Evolutionary conservation across 2,329 filamentous ascomycete genomes (phyloP).

Genomic region (Metarhizium sp.): DNA sequence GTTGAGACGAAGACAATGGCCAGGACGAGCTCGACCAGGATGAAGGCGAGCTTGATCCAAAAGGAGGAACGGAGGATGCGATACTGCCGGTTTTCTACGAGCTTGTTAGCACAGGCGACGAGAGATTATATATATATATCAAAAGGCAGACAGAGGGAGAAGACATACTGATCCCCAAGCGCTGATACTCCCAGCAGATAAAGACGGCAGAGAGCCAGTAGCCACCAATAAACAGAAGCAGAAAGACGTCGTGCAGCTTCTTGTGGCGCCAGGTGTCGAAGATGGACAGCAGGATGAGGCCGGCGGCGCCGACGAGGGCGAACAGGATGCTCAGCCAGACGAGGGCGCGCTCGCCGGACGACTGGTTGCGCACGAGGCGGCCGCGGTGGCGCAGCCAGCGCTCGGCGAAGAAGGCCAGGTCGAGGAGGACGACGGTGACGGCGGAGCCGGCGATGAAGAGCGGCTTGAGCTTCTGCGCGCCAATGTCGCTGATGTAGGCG

Average conservation of each 20-base stretch:
- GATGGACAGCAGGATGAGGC: constrained; percentile 73
- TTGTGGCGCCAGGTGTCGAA: constrained; percentile 72
- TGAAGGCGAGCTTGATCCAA: constrained; percentile 78
- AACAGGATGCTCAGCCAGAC: constrained; percentile 53
- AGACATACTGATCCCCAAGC: constrained; percentile 60
- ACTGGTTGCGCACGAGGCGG: constrained; percentile 65
- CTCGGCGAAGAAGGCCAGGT: constrained; percentile 71
- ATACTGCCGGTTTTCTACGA: constrained; percentile 60
- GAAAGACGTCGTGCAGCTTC: constrained; percentile 62
- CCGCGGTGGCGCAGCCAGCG: constrained; percentile 77
- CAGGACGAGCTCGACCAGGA: constrained; percentile 68
- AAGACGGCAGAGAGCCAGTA: constrained; percentile 82
- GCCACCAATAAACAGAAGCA: constrained; percentile 75
- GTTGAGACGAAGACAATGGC: constrained; percentile 62
- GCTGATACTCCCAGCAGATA: constrained; percentile 83
- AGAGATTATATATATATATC: no score
- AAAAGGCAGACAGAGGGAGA: not conserved
- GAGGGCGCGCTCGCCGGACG: constrained; percentile 52
- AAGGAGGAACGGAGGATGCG: constrained; percentile 69
- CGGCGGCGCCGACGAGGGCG: constrained; percentile 65
- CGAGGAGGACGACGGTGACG: constrained; percentile 69
- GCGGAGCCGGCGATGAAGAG: constrained; percentile 66
- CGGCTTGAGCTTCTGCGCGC: constrained; percentile 55
- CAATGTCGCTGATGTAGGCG: constrained; percentile 64
- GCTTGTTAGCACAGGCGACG: not conserved